Base-by-base conservation (phyloP, 139 green algal genomes). In the Tetraselmis striata region DNA sequence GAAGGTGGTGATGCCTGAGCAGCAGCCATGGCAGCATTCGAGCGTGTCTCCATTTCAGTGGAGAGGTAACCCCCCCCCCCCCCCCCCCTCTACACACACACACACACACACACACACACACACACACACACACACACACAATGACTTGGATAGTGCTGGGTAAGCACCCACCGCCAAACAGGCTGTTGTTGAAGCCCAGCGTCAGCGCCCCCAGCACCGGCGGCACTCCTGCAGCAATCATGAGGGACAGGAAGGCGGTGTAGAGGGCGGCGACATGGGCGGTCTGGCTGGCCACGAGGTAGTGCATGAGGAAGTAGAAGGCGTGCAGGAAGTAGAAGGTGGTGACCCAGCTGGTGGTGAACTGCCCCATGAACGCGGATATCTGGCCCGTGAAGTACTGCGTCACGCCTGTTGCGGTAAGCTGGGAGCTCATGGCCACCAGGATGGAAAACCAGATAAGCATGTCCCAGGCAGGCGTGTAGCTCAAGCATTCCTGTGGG, bases 231-330 rank as follows among this genome's bases (percentile, higher is more conserved):
- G 93, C 90, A 22, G 29, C 86, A 0, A 98, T 84, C 91, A 97
- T 97, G 89, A 98, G 97, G 28, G 94, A 92, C 81, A 97, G 90
- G 88, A 99, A 99, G 27, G 95, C 95, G 0, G 90, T 86, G 86
- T 97, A 98, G 1, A 99, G 89, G 18, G 96, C 96, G 2, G 93
- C 95, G 80, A 98, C 94, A 84, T 99, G 96, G 18, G 96, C 96
- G 2, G 95, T 98, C 87, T 99, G 96, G 45, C 82, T 91, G 75
- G 96, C 95, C 86, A 99, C 98, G 83, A 99, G 92, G 91, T 99
- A 99, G 92, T 99, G 32, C 29, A 59, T 31, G 18, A 80, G 77
- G 28, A 80, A 59, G 77, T 80, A 80, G 23, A 32, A 31, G 27
- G 31, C 28, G 77, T 80, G 77, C 18, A 80, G 77, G 28, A 32